Conservation (phyloP, 2,329 filamentous ascomycete genomes). For the Fusarium vanettenii region DNA sequence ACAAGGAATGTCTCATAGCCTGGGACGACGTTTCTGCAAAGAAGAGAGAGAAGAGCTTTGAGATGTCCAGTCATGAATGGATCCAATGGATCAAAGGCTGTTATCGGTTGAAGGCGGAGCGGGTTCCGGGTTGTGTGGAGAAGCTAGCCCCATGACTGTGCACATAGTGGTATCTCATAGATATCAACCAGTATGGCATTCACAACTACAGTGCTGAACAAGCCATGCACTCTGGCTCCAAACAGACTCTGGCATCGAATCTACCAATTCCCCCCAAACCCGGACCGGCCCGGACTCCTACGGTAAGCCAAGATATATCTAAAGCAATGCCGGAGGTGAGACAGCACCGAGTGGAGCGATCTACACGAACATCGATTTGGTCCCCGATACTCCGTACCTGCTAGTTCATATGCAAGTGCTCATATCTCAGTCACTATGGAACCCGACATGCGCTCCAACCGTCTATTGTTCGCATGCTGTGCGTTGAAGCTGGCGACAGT, state of each 20-base stretch:
- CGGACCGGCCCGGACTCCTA: not conserved
- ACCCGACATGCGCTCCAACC: not conserved
- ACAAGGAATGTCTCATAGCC: slow-evolving; percentile 19
- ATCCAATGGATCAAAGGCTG: slow-evolving; percentile 1
- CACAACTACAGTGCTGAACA: not conserved
- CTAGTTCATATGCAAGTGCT: not conserved
- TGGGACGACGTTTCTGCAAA: not conserved
- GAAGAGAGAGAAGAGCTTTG: not conserved
- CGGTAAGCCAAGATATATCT: slow-evolving; percentile 1
- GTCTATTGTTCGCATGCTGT: not conserved
- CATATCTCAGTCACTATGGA: not conserved
- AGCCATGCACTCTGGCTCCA: not conserved
- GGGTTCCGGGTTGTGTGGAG: slow-evolving; percentile 8
- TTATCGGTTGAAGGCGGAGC: slow-evolving; percentile 19
- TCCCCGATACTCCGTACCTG: not conserved
- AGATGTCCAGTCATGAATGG: not conserved
- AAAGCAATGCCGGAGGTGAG: not conserved
- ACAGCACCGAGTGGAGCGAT: not conserved
- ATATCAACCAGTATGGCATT: not conserved
- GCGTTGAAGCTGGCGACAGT: not conserved
- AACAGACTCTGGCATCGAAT: not conserved
- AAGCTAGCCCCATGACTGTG: not conserved
- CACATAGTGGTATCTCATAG: not conserved
- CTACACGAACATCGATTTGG: not conserved
- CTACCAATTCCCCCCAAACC: not conserved